phyloP scores from a whole-genome alignment of 2,329 filamentous ascomycete species.

The Hyphodiscus sp. region DNA sequence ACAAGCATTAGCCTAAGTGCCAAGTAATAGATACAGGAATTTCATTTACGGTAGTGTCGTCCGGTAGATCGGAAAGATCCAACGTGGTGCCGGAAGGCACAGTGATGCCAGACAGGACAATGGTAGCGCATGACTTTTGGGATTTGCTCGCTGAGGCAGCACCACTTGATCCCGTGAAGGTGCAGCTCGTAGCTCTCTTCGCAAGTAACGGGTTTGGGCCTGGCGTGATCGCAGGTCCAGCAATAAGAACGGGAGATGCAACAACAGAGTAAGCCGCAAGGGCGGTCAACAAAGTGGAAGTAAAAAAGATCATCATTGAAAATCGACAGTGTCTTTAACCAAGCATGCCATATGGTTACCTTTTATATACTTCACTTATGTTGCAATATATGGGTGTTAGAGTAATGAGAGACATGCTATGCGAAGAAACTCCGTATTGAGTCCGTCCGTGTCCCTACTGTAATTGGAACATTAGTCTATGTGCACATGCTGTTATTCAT shows the following conservation, averaged over 20 bases:
- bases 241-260: neutral
- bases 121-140: conserved; percentile 47
- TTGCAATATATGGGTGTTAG: too few relatives aligned
- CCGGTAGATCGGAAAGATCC: conserved; percentile 48
- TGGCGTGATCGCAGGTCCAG: neutral
- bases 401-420: too few relatives aligned
- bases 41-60: conserved; percentile 38
- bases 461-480: too few relatives aligned
- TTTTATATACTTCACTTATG: too few relatives aligned
- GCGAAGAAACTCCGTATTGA: too few relatives aligned
- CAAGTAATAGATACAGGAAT: too few relatives aligned
- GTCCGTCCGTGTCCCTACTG: too few relatives aligned
- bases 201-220: neutral
- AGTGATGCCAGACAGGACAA: conserved; percentile 44
- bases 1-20: neutral
- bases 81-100: conserved; percentile 54
- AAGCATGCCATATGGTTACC: too few relatives aligned
- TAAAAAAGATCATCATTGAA: neutral
- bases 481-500: too few relatives aligned
- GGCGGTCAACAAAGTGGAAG: neutral
- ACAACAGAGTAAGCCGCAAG: neutral
- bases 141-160: conserved; percentile 40
- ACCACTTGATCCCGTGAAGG: conserved; percentile 40
- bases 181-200: conserved; percentile 37
- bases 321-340: too few relatives aligned